Evolutionary conservation across 495 filamentous ascomycete species (phyloP).

Genomic region (Tetracladium marchalianum): DNA sequence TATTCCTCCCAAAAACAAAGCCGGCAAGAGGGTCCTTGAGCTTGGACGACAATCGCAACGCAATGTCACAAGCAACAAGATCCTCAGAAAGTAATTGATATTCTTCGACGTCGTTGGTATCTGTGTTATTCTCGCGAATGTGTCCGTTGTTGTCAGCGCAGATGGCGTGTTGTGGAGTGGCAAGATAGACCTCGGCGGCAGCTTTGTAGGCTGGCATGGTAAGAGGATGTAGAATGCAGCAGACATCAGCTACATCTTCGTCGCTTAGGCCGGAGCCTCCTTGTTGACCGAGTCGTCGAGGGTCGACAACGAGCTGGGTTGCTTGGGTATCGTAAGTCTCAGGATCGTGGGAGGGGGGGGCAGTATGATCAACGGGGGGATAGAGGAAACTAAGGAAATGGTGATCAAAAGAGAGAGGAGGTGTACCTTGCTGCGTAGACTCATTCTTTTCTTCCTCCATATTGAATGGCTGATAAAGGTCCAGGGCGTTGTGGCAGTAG

Average conservation of each 20-base stretch:
- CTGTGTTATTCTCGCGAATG: slow-evolving; percentile 25
- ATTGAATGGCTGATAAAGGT: slow-evolving; percentile 1
- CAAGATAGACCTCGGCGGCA: slow-evolving; percentile 43
- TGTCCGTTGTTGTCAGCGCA: slow-evolving; percentile 16
- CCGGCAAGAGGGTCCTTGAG: slow-evolving; percentile 55
- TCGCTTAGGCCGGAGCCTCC: slow-evolving; percentile 64
- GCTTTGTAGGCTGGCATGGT: slow-evolving; percentile 61
- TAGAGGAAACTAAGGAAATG: background rate
- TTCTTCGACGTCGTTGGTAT: slow-evolving; percentile 38
- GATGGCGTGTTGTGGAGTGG: slow-evolving; percentile 49
- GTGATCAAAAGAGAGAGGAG: slow-evolving; percentile 1
- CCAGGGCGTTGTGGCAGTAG: background rate
- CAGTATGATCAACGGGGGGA: background rate
- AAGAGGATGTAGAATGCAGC: slow-evolving; percentile 78
- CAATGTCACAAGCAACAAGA: slow-evolving; percentile 50
- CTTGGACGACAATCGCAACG: slow-evolving; percentile 64
- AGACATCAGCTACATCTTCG: slow-evolving; percentile 74
- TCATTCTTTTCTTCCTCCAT: slow-evolving; percentile 26
- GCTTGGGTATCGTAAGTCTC: slow-evolving; percentile 25
- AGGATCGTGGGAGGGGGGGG: background rate
- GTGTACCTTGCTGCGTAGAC: slow-evolving; percentile 23
- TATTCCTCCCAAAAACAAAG: slow-evolving; percentile 79
- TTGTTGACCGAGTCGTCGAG: slow-evolving; percentile 62
- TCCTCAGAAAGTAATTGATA: slow-evolving; percentile 41
- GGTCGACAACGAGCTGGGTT: slow-evolving; percentile 75